Evolutionary conservation across 306 rosid genomes (phyloP), one percentile per base, ranked within the genome.

Genomic region (Nissolia schottii): DNA sequence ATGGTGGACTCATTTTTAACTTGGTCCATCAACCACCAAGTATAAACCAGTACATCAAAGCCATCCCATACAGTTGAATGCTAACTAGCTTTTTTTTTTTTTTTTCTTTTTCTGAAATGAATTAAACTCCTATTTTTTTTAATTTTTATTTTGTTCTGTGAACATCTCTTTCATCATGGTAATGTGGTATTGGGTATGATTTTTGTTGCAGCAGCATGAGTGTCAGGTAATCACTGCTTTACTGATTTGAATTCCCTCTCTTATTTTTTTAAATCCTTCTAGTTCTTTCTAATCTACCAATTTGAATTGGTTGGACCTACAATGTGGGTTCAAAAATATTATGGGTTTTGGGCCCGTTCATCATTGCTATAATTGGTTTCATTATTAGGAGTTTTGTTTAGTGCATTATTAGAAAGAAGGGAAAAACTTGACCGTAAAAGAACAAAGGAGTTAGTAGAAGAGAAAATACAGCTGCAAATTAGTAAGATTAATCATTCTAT

Each of bases 171-270:
- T 73, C 67, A 67, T 65, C 8, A 65, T 73, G 74, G 24, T 54
- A 13, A 56, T 79, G 69, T 35, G 67, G 61, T 48, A 13, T 53
- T 51, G 27, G 62, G 37, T 46, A 81, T 81, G 71, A 76, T 76
- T 70, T 76, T 70, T 70, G 24, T 69, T 75, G 73, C 58, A 51
- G 64, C 71, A 73, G 81, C 85, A 76, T 81, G 81, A 41, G 71
- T 46, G 54, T 49, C 34, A 51, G 27, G 78, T 48, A 64, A 75
- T 75, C 79, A 79, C 81, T 72, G 46, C 84, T 71, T 70, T 68
- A 37, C 34, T 64, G 43, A 78, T 74, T 64, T 58, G 73, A 78
- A 69, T 57, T 51, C 27, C 15, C 22, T 45, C 37, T 59, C 45
- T 37, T 57, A 2, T 37, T 4, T 4, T 45, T 41, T 35, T 35